These are phyloP conservation scores for Saccharomyces hybrid DNA, from an alignment of 1,139 yeast species.

Conservation along the genomic window DNA sequence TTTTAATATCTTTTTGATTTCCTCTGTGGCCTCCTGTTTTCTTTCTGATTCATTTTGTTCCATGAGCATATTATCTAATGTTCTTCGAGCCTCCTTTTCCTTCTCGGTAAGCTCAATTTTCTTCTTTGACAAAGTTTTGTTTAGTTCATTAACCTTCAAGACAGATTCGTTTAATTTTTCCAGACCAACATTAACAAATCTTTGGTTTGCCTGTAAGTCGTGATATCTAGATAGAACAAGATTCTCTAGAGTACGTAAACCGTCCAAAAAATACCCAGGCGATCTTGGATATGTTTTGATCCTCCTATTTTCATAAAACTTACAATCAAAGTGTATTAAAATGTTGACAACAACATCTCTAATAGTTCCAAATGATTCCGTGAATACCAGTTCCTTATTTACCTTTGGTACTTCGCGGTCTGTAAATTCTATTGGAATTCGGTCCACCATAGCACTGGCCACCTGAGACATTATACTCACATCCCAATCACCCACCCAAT, in stretches of 20 bases:
- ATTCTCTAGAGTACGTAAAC: slow-evolving; percentile 42
- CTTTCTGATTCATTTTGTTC: slow-evolving; percentile 93
- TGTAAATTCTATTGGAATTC: slow-evolving; percentile 48
- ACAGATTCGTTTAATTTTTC: slow-evolving; percentile 75
- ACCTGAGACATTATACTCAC: slow-evolving; percentile 44
- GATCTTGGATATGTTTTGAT: slow-evolving; percentile 22
- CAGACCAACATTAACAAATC: slow-evolving; percentile 67
- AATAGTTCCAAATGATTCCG: slow-evolving; percentile 25
- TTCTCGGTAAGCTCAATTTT: slow-evolving; percentile 44
- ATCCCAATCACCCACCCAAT: slow-evolving; percentile 90
- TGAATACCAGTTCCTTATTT: slow-evolving; percentile 12
- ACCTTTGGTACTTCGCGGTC: slow-evolving; percentile 34
- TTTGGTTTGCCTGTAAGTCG: slow-evolving; percentile 57
- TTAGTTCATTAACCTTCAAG: slow-evolving; percentile 57
- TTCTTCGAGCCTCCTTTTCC: slow-evolving; percentile 60
- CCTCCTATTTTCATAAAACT: slow-evolving; percentile 8
- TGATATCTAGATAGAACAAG: slow-evolving; percentile 40
- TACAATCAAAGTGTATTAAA: slow-evolving; percentile 43
- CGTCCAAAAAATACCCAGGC: slow-evolving; percentile 52
- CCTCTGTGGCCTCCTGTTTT: slow-evolving; percentile 76
- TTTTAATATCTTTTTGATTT: slow-evolving; percentile 62
- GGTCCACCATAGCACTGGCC: slow-evolving; percentile 37
- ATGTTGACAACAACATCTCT: slow-evolving; percentile 45
- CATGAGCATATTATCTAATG: slow-evolving; percentile 68
- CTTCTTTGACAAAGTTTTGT: slow-evolving; percentile 48